Evolutionary conservation across 176 grass and related monocot genomes (phyloP), one percentile per base, ranked within the genome.

Genomic region (Pontederia paniculata): DNA sequence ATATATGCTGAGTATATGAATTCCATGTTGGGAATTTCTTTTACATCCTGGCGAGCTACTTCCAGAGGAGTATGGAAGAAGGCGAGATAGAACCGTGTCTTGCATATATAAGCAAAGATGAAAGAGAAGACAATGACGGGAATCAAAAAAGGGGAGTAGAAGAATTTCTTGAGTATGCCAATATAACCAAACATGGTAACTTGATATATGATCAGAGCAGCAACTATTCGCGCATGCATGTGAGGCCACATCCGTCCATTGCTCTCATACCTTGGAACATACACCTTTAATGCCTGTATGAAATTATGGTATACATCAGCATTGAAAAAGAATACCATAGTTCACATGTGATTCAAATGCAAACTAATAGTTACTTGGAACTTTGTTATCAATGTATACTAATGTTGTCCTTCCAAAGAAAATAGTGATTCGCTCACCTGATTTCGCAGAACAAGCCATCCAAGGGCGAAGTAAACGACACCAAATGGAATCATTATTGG

Each of bases 171-270:
- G 45, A 88, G 23, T 23, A 63, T 23, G 17, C 0, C 0, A n/a
- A 98, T 75, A 63, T 70, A 68, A 23, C 94, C 94, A 17, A 98
- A 3, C 94, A 98, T 98, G 61, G 94, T 88, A 19, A 10, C 22
- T 69, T 98, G 94, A 59, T 91, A 98, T 47, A 98, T 48, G 20
- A 93, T 42, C 17, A 98, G 76, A 63, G 83, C 54, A 10, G 73
- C 66, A 11, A 93, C 16, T 50, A 98, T 80, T 48, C 94, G 77
- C 0, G 58, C 71, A 62, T 98, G 86, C 62, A 98, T 84, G 83
- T 98, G 94, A 20, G 94, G 87, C 94, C 94, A 98, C 87, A 93
- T 93, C 65, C 83, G 75, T 0, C 94, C 94, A 0, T 88, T 77
- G 77, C 94, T 88, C 80, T 98, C 94, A 0, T 72, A 98, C 49